Conservation (phyloP, 257 asterid genomes). For the Solanum gandarillasii region DNA sequence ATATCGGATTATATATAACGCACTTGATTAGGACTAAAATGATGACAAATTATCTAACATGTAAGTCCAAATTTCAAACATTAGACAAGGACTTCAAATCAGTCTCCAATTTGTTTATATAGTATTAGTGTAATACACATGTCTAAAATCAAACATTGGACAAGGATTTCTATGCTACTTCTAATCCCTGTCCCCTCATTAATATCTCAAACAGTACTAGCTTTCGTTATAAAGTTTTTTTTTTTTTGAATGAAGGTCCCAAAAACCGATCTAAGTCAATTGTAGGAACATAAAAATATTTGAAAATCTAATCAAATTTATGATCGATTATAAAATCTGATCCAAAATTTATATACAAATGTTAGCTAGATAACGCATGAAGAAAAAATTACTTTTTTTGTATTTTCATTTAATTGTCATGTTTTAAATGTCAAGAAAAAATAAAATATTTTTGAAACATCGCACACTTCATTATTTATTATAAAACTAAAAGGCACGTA, state of each 20-base stretch:
- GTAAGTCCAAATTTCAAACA: not conserved
- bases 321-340: too few relatives aligned
- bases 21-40: not conserved
- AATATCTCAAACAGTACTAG: not conserved
- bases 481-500: not conserved
- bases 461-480: not conserved
- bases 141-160: not conserved
- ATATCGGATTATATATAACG: not conserved
- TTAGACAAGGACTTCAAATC: not conserved
- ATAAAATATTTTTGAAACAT: not conserved
- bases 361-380: too few relatives aligned
- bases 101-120: not conserved
- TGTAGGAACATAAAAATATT: too few relatives aligned
- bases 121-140: not conserved
- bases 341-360: too few relatives aligned
- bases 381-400: not conserved
- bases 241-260: not conserved
- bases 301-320: too few relatives aligned
- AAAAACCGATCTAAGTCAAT: not conserved
- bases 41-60: not conserved
- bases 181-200: not conserved
- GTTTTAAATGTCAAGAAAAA: not conserved
- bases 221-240: not conserved
- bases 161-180: not conserved
- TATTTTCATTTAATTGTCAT: not conserved